Percentiles rank a stretch among this genome's conserved stretches.
These are phyloP conservation scores for Xanthoconium stramineum DNA, from an alignment of 768 basidiomycete species.

Conservation along the genomic window DNA sequence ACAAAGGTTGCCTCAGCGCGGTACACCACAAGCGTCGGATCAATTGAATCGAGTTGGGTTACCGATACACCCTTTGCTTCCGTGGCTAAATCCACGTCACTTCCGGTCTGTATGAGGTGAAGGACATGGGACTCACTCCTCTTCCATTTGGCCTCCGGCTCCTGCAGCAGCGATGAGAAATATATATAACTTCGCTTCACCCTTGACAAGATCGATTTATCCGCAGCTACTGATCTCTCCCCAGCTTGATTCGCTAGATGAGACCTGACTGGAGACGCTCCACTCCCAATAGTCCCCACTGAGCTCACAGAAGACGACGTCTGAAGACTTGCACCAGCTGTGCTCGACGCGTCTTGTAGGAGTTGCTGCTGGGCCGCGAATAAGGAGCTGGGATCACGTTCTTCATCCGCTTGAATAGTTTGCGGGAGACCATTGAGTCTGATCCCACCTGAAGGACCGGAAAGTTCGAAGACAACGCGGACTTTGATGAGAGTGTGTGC, in stretches of 20 bases:
- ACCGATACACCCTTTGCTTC: constrained; percentile 90
- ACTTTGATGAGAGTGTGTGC: constrained; percentile 82
- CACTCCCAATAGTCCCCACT: constrained; percentile 43
- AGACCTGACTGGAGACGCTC: constrained; percentile 23
- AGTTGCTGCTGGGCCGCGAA: constrained; percentile 39
- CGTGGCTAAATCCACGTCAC: constrained; percentile 47
- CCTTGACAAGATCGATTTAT: constrained; percentile 81
- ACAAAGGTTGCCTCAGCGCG: constrained; percentile 97
- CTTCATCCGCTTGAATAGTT: constrained; percentile 59
- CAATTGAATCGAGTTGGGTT: constrained; percentile 94
- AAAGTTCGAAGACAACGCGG: constrained; percentile 74
- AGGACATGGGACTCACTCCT: constrained; percentile 53
- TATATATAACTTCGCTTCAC: constrained; percentile 96
- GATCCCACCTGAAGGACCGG: constrained; percentile 70
- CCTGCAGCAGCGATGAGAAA: constrained; percentile 94
- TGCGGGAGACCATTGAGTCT: constrained; percentile 86
- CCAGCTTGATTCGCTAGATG: constrained; percentile 38
- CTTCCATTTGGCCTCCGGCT: constrained; percentile 98
- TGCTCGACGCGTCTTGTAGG: constrained; percentile 70
- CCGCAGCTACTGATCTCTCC: constrained; percentile 55
- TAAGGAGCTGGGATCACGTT: constrained; percentile 61
- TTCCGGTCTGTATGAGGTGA: not conserved
- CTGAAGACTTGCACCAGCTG: constrained; percentile 62
- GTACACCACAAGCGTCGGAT: constrained; percentile 94
- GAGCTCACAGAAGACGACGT: constrained; percentile 61